A percentile compares a stretch with the other conserved stretches of the same genome.
phyloP scores from a whole-genome alignment of 208 protist species.

The Balamuthia mandrillaris region DNA sequence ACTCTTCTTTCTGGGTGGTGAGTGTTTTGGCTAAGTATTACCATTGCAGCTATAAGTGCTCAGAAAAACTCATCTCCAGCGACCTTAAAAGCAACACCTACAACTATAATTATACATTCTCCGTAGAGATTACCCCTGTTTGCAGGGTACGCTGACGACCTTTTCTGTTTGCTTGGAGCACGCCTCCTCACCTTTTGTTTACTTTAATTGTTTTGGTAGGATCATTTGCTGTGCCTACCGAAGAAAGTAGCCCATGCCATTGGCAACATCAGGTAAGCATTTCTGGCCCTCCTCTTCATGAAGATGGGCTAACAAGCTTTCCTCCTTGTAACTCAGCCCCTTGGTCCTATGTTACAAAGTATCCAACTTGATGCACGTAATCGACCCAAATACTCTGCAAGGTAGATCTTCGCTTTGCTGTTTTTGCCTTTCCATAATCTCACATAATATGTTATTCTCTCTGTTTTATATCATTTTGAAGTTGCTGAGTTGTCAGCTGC shows the following conservation, averaged over 20 bases:
- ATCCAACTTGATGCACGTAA: constrained; percentile 88
- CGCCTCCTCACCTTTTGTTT: no score
- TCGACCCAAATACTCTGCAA: constrained; percentile 92
- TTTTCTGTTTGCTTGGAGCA: no score
- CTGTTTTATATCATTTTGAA: background rate
- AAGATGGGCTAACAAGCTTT: no score
- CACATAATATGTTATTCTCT: background rate
- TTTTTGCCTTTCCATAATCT: no score
- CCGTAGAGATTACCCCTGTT: constrained; percentile 95
- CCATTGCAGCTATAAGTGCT: constrained; percentile 77
- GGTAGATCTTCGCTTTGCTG: constrained; percentile 13
- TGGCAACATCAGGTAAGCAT: constrained; percentile 63
- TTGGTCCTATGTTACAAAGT: constrained; percentile 90
- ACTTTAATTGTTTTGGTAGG: no score
- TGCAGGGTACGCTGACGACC: no score
- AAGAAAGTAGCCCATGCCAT: constrained; percentile 46
- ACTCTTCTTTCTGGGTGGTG: no score
- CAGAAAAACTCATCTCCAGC: constrained; percentile 93
- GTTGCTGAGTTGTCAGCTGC: constrained; percentile 82
- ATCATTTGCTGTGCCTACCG: constrained; percentile 72
- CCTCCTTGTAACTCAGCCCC: constrained; percentile 70
- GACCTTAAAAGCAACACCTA: constrained; percentile 97
- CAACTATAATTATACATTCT: constrained; percentile 96
- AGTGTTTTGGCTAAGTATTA: no score
- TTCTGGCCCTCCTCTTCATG: no score